A percentile compares a stretch with the other conserved stretches of the same genome.
phyloP scores from a whole-genome alignment of 176 grass and related monocot species.

The Dactylis glomerata region DNA sequence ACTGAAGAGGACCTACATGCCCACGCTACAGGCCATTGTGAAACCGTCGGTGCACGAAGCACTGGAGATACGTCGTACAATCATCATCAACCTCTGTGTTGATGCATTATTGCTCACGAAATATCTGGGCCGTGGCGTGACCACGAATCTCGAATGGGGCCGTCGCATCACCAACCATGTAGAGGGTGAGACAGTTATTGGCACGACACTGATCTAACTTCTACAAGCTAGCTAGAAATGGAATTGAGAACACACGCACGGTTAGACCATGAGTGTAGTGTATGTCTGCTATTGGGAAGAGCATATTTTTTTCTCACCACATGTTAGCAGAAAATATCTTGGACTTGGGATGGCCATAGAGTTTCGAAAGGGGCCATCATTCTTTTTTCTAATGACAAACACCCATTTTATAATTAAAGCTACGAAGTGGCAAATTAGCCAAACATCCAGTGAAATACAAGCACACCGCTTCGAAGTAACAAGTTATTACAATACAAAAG shows the following conservation, averaged over 20 bases:
- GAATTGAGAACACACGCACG: neutral
- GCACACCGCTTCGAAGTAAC: neutral
- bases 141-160: neutral
- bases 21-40: neutral
- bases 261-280: neutral
- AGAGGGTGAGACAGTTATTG: neutral
- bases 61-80: neutral
- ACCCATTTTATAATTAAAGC: too few species aligned
- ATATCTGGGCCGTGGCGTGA: neutral
- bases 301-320: neutral
- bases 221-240: neutral
- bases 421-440: neutral
- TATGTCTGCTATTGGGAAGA: neutral
- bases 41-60: neutral
- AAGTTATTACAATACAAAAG: too few species aligned
- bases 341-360: neutral
- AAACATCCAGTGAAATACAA: neutral
- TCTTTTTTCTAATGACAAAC: too few species aligned
- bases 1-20: neutral
- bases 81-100: neutral
- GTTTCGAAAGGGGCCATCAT: neutral
- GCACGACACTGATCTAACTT: neutral
- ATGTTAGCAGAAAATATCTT: neutral
- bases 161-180: neutral
- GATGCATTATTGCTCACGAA: neutral